phyloP scores from a whole-genome alignment of 1,284 basidiomycete genomes.

The Waitea zeae region DNA sequence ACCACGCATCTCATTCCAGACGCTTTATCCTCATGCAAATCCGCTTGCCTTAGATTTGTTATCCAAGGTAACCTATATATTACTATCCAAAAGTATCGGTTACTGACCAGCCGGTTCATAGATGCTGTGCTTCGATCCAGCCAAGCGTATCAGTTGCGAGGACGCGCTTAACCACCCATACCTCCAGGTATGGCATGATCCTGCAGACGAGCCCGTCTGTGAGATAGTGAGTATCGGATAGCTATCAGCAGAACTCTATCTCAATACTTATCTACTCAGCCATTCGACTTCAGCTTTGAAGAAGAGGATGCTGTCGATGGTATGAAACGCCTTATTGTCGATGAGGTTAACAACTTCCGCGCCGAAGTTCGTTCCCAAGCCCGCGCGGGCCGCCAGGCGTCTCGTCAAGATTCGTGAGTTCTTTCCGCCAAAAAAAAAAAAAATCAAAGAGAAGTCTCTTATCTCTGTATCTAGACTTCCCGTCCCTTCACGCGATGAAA shows the following conservation, averaged over 20 bases:
- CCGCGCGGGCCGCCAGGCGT: conserved; percentile 47
- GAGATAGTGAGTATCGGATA: conserved; percentile 28
- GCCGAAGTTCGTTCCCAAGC: conserved; percentile 69
- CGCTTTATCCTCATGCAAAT: conserved; percentile 87
- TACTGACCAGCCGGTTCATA: too few species aligned
- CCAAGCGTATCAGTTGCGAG: conserved; percentile 90
- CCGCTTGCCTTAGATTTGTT: conserved; percentile 89
- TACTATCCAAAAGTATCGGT: too few species aligned
- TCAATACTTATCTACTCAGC: conserved; percentile 20
- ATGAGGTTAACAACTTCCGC: conserved; percentile 86
- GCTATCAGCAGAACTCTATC: not conserved
- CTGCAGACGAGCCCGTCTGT: conserved; percentile 78
- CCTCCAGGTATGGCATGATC: conserved; percentile 87
- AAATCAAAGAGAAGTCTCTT: not conserved
- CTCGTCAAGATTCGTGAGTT: conserved; percentile 51
- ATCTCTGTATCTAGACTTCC: conserved; percentile 30
- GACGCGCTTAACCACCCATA: conserved; percentile 94
- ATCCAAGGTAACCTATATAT: too few species aligned
- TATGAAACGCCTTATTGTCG: conserved; percentile 91
- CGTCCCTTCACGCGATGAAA: conserved; percentile 64
- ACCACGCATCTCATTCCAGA: conserved; percentile 81
- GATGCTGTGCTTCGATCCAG: conserved; percentile 92
- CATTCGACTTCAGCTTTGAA: conserved; percentile 98
- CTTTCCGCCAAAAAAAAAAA: too few species aligned
- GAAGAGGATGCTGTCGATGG: conserved; percentile 92